Conservation (phyloP, 2,329 filamentous ascomycete genomes). For the Paracoccidioides lutzii region DNA sequence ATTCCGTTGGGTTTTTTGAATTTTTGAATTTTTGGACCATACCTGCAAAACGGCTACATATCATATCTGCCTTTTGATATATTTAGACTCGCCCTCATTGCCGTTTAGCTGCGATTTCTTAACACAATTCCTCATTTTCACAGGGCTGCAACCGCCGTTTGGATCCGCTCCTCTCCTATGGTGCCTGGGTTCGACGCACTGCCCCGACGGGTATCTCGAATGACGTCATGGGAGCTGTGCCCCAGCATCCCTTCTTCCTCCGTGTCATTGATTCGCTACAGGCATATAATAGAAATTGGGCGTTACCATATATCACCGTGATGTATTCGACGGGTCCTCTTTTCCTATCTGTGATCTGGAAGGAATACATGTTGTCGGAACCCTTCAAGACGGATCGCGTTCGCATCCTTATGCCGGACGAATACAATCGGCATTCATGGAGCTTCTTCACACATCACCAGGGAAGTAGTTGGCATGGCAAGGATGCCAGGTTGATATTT, state of each 20-base stretch:
- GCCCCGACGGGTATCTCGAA: conserved; percentile 68
- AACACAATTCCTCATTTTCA: not conserved
- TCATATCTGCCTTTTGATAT: too few species aligned
- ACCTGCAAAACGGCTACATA: too few species aligned
- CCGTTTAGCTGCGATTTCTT: not conserved
- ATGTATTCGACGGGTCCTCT: conserved; percentile 69
- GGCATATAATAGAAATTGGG: conserved; percentile 56
- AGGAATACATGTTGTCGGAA: conserved; percentile 50
- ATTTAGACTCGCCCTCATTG: too few species aligned
- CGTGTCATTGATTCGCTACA: conserved; percentile 55
- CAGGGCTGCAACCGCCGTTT: conserved; percentile 56
- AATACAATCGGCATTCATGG: conserved; percentile 56
- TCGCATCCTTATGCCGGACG: conserved; percentile 54
- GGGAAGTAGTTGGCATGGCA: conserved; percentile 53
- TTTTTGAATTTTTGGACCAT: not conserved
- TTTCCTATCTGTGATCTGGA: conserved; percentile 63
- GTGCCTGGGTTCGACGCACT: conserved; percentile 58
- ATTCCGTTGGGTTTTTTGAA: not conserved
- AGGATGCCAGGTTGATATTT: conserved; percentile 51
- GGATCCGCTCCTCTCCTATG: conserved; percentile 55
- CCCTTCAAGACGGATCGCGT: conserved; percentile 40
- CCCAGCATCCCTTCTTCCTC: conserved; percentile 62
- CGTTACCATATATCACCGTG: conserved; percentile 60
- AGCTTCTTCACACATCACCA: conserved; percentile 58
- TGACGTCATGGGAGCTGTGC: conserved; percentile 63